Evolutionary conservation across 2,329 filamentous ascomycete species (phyloP).

Genomic region (Mycosphaerella arachidis): DNA sequence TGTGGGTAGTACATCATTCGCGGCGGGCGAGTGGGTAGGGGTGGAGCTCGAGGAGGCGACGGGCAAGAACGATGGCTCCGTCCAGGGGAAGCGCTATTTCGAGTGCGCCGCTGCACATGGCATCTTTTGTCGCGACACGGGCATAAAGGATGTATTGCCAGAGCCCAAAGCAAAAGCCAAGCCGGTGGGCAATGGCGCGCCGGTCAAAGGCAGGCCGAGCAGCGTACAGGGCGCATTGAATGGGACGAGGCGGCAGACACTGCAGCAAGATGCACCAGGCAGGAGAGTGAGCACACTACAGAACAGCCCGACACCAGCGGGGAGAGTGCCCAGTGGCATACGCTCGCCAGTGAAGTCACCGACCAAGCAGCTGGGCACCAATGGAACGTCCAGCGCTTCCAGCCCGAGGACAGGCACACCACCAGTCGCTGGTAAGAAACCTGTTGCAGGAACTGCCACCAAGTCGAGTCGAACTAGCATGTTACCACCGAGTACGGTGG

Average conservation of each 20-base stretch:
- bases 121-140: constrained; percentile 80
- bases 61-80: constrained; percentile 92
- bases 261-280: constrained; percentile 13
- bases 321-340: constrained; percentile 51
- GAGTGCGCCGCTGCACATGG: constrained; percentile 65
- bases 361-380: constrained; percentile 61
- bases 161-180: constrained; percentile 22
- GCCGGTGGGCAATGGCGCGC: constrained; percentile 27
- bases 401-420: constrained; percentile 64
- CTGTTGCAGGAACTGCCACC: constrained; percentile 37
- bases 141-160: constrained; percentile 52
- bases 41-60: constrained; percentile 76
- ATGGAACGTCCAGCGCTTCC: constrained; percentile 51
- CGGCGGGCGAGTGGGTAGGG: constrained; percentile 80
- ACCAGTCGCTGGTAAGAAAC: constrained; percentile 43
- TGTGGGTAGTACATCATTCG: constrained; percentile 73
- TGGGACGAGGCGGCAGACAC: constrained; percentile 27
- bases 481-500: constrained; percentile 36
- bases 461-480: constrained; percentile 47
- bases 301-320: constrained; percentile 66
- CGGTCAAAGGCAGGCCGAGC: constrained; percentile 40
- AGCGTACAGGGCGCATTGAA: constrained; percentile 33
- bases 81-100: constrained; percentile 84
- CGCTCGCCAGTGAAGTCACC: constrained; percentile 76
- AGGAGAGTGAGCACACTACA: constrained; percentile 48